A percentile compares a stretch with the other conserved stretches of the same genome.
phyloP scores from a whole-genome alignment of 2,329 filamentous ascomycete genomes.

The Aspergillus versicolor region DNA sequence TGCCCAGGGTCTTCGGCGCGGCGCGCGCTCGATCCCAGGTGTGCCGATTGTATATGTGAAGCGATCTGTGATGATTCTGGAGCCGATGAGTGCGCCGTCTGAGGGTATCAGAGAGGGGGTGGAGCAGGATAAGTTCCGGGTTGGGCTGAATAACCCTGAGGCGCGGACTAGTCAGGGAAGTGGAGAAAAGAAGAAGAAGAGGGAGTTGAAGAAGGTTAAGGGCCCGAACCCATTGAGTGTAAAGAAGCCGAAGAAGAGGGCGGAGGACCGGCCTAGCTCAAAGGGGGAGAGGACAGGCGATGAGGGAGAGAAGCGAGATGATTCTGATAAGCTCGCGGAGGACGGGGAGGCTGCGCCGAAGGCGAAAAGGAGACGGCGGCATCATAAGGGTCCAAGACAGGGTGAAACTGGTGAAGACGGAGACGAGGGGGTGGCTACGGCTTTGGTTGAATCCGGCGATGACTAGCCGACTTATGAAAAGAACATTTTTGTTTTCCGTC shows the following conservation, averaged over 20 bases:
- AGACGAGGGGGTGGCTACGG: constrained; percentile 12
- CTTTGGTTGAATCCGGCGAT: constrained; percentile 18
- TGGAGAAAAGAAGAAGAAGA: constrained; percentile 33
- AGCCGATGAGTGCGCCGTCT: constrained; percentile 47
- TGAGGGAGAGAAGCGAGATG: constrained; percentile 10
- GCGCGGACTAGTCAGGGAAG: constrained; percentile 34
- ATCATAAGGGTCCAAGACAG: constrained; percentile 30
- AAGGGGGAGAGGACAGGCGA: neutral
- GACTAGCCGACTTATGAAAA: constrained; percentile 9
- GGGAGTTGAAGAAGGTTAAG: constrained; percentile 40
- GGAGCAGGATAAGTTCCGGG: constrained; percentile 49
- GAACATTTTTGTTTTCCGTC: constrained; percentile 1
- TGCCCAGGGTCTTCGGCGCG: constrained; percentile 35
- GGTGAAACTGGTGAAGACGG: constrained; percentile 17
- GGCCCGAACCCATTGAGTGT: constrained; percentile 50
- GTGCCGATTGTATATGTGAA: constrained; percentile 53
- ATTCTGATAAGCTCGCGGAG: constrained; percentile 20
- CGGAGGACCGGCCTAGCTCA: constrained; percentile 19
- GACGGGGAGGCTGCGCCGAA: constrained; percentile 29
- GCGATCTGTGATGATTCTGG: constrained; percentile 51
- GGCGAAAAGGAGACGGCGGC: constrained; percentile 36
- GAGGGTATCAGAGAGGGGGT: constrained; percentile 42
- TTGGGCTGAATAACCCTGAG: constrained; percentile 39
- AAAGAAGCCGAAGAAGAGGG: constrained; percentile 46
- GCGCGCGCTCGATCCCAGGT: constrained; percentile 45